phyloP scores from a whole-genome alignment of 1,284 basidiomycete species.

The Sutorius eximius region DNA sequence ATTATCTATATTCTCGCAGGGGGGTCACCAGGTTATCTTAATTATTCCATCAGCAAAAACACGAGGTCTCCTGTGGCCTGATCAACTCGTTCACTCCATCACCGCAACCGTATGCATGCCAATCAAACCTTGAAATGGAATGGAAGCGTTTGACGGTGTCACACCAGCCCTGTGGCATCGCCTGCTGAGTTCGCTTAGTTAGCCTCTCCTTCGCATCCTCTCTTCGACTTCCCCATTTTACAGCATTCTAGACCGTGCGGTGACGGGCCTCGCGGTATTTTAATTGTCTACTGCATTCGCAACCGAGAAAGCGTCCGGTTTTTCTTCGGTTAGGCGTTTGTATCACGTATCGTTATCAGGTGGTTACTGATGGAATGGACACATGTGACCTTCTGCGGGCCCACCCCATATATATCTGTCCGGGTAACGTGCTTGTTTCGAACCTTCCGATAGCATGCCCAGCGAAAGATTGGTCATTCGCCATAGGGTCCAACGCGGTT shows the following conservation, averaged over 20 bases:
- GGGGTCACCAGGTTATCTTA: neutral
- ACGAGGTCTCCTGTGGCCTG: conserved; percentile 10
- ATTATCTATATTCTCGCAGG: neutral
- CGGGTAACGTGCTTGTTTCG: neutral
- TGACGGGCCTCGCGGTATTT: neutral
- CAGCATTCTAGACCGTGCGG: neutral
- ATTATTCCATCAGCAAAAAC: conserved; percentile 7
- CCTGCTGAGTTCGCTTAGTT: neutral
- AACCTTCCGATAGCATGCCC: neutral
- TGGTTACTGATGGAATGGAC: conserved; percentile 7
- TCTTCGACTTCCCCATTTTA: neutral
- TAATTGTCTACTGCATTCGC: neutral
- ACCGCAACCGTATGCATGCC: conserved; percentile 21
- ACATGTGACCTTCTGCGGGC: neutral
- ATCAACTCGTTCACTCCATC: conserved; percentile 24
- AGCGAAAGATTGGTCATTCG: neutral
- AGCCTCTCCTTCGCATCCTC: neutral
- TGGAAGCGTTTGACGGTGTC: conserved; percentile 25
- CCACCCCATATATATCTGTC: conserved; percentile 1
- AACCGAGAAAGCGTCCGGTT: neutral
- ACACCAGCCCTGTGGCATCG: conserved; percentile 16
- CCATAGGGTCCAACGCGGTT: neutral
- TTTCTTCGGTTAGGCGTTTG: conserved; percentile 3
- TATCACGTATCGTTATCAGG: conserved; percentile 17
- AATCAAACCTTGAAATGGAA: conserved; percentile 32